Conservation (phyloP, 257 asterid species). For the Rhazya stricta region DNA sequence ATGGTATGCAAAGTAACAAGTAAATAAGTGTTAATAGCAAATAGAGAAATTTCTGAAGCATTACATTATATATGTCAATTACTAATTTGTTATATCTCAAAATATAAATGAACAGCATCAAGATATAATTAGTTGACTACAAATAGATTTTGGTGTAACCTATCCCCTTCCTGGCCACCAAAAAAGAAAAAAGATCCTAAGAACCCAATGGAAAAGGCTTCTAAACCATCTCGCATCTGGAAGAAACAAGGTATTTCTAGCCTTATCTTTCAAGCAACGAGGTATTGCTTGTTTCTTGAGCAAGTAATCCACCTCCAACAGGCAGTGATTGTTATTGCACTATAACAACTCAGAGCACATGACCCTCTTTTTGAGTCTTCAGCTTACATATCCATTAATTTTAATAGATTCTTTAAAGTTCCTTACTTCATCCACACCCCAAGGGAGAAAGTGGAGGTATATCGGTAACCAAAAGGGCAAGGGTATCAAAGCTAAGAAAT, state of each 20-base stretch:
- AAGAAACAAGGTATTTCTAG: neutral
- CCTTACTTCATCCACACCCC: neutral
- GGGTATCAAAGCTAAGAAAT: neutral
- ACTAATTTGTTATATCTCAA: neutral
- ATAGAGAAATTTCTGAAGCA: neutral
- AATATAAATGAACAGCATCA: neutral
- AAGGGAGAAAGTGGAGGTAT: neutral
- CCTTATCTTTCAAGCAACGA: neutral
- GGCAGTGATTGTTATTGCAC: neutral
- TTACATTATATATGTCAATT: neutral
- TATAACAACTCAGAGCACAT: neutral
- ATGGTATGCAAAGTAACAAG: neutral
- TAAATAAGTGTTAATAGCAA: neutral
- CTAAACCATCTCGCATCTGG: neutral
- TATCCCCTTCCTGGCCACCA: neutral
- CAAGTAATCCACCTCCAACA: neutral
- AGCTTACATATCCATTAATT: neutral
- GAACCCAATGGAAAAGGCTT: neutral
- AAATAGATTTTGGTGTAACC: neutral
- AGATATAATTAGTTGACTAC: neutral
- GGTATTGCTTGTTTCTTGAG: neutral
- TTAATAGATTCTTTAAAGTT: neutral
- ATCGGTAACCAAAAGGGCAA: neutral
- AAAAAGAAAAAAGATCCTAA: neutral
- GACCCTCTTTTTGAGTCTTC: neutral